phyloP scores from a whole-genome alignment of 2,329 filamentous ascomycete species.

The Aureobasidium uvarum region DNA sequence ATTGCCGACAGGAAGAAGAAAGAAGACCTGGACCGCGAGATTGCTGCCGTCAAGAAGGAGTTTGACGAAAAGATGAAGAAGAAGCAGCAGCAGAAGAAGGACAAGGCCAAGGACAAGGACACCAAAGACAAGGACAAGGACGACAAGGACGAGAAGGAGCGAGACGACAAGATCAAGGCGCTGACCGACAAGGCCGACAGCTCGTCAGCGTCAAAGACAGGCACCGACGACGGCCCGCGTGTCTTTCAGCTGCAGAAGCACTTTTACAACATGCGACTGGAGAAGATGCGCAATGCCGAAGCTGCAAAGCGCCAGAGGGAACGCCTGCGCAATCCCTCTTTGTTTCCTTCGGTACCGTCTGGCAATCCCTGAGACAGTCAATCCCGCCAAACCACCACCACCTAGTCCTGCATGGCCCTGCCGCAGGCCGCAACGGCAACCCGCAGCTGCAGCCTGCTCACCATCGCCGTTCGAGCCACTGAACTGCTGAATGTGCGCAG shows the following conservation, averaged over 20 bases:
- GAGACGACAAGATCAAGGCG: constrained; percentile 57
- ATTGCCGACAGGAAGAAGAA: constrained; percentile 55
- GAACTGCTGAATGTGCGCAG: background rate
- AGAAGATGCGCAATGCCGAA: constrained; percentile 75
- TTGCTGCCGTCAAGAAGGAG: constrained; percentile 51
- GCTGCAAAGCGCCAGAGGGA: constrained; percentile 78
- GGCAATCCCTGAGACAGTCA: constrained; percentile 37
- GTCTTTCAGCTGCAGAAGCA: constrained; percentile 79
- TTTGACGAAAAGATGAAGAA: constrained; percentile 50
- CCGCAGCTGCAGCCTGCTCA: background rate
- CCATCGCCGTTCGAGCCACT: background rate
- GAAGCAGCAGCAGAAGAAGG: constrained; percentile 43
- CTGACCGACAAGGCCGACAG: constrained; percentile 40
- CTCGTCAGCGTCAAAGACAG: constrained; percentile 41
- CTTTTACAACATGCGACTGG: constrained; percentile 82
- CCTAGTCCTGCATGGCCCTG: background rate
- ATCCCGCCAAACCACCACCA: too few relatives aligned
- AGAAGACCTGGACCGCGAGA: constrained; percentile 50
- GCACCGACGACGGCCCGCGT: constrained; percentile 65
- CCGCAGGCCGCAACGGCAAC: background rate
- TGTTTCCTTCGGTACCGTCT: constrained; percentile 83
- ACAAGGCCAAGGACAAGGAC: constrained; percentile 55
- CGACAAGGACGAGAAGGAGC: constrained; percentile 59
- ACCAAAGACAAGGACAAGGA: constrained; percentile 66
- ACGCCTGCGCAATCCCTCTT: constrained; percentile 70